Percentiles rank a stretch among this genome's conserved stretches.
Evolutionary conservation across 805 yeast genomes (phyloP).

Genomic region (Kuraishia molischiana): DNA sequence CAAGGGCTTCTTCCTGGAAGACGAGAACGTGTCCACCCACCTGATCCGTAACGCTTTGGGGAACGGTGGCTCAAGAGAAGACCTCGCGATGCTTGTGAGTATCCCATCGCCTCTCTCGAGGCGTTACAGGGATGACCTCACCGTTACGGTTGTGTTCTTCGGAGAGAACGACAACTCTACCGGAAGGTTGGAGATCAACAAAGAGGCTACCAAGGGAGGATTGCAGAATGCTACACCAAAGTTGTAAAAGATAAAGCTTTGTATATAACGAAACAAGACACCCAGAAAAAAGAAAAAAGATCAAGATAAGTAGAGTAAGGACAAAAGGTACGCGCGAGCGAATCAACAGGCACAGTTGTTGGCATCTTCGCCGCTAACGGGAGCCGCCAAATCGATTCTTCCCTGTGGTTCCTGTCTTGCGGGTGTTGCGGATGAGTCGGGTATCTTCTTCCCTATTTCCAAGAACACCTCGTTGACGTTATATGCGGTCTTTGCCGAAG

Average conservation of each 20-base stretch:
- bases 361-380: slow-evolving; percentile 13
- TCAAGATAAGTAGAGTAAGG: slow-evolving; percentile 1
- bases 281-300: slow-evolving; percentile 1
- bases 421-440: slow-evolving; percentile 24
- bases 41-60: slow-evolving; percentile 86
- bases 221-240: slow-evolving; percentile 33
- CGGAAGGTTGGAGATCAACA: slow-evolving; percentile 46
- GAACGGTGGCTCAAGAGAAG: slow-evolving; percentile 79
- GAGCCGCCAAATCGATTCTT: slow-evolving; percentile 28
- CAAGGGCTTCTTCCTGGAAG: slow-evolving; percentile 50
- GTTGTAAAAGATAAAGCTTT: slow-evolving; percentile 16
- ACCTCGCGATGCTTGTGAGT: slow-evolving; percentile 78
- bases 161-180: slow-evolving; percentile 44
- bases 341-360: slow-evolving; percentile 23
- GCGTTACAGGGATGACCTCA: slow-evolving; percentile 88
- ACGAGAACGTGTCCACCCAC: slow-evolving; percentile 86
- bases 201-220: slow-evolving; percentile 52
- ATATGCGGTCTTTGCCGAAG: slow-evolving; percentile 84
- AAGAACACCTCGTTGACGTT: slow-evolving; percentile 88
- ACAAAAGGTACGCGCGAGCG: neutral
- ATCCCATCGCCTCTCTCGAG: slow-evolving; percentile 90
- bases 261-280: neutral
- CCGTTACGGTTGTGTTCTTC: slow-evolving; percentile 92
- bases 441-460: slow-evolving; percentile 83
- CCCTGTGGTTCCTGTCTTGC: slow-evolving; percentile 8